Base-by-base conservation (phyloP, 106 monocot genomes). In the Triglochin maritima region DNA sequence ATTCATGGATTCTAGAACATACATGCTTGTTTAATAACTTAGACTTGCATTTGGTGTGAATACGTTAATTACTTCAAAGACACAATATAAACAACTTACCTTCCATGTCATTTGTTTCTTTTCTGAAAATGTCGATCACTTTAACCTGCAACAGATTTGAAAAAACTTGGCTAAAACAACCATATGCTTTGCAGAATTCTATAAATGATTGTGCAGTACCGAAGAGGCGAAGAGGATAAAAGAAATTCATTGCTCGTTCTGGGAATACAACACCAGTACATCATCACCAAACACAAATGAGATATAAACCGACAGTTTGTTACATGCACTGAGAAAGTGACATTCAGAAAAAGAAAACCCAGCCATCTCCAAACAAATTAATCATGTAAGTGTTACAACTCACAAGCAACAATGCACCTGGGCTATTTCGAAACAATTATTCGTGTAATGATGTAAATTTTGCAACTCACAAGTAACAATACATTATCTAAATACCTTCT, bases 111-210 rank as follows among this genome's bases (percentile, higher is more conserved):
- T 83, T 74, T 12, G 56, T 65, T 69, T 61, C 72, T 70, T 77
- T 62, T 73, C 68, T 77, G 61, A 95, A 78, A 17, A 84, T 75
- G 70, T 48, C 76, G 41, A 85, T 57, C 68, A 81, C 72, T 85
- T 90, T 95, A 55, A 81, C 85, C 95, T 76, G 61, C 49, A 44
- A n/a, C 43, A 64, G 44, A 64, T 29, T 29, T 56, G 13, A 44
- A 46, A 62, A 44, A 45, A 62, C 29, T 29, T 29, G 29, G 45
- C 4, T 44, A 62, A 44, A 8, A 10, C 6, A 44, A 9, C 44
- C 62, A 44, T 45, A 44, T 14, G 29, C 29, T 29, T 29, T 62
- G 9, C 52, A 52, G 52, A 6, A 8, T 52, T 52, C 7, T 52
- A 52, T 2, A 11, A 6, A 52, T 52, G 52, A 8, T 8, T 8